Conservation (phyloP, 176 grass and related monocot genomes). For the Bothriochloa decipiens region DNA sequence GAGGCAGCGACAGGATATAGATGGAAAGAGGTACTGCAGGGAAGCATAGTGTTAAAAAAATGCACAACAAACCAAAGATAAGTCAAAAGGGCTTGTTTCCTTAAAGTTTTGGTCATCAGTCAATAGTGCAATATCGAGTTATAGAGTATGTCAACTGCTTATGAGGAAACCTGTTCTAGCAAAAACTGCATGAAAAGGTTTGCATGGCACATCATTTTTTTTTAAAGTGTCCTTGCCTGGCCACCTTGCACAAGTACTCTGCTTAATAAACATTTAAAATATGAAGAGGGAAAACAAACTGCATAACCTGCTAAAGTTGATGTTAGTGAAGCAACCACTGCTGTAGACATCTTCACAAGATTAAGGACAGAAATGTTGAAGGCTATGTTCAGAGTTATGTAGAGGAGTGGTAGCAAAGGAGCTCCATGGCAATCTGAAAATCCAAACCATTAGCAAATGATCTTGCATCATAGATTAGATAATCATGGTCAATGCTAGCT, state of each 20-base stretch:
- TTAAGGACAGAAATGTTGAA: slow-evolving; percentile 92
- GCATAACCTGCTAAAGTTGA: slow-evolving; percentile 80
- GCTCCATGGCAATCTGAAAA: slow-evolving; percentile 89
- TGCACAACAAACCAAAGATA: background rate
- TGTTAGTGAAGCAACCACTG: slow-evolving; percentile 82
- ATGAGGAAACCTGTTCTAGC: slow-evolving; percentile 10
- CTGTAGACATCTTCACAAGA: slow-evolving; percentile 95
- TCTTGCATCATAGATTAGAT: background rate
- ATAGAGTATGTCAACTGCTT: background rate
- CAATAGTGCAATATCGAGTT: background rate
- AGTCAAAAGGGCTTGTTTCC: background rate
- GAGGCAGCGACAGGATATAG: slow-evolving; percentile 68
- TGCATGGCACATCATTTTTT: background rate
- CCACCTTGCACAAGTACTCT: background rate
- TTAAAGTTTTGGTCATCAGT: background rate
- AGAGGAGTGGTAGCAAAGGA: slow-evolving; percentile 74
- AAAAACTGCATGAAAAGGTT: background rate
- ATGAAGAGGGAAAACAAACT: background rate
- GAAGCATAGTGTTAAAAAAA: slow-evolving; percentile 34
- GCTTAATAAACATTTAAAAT: background rate
- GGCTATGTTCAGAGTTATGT: slow-evolving; percentile 81
- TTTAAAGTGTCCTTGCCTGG: background rate
- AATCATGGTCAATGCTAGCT: background rate
- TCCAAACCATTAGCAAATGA: slow-evolving; percentile 19
- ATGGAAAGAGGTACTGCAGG: slow-evolving; percentile 79